A percentile compares a stretch with the other conserved stretches of the same genome.
Evolutionary conservation across 495 filamentous ascomycete species (phyloP).

Genomic region (Aspergillus campestris): DNA sequence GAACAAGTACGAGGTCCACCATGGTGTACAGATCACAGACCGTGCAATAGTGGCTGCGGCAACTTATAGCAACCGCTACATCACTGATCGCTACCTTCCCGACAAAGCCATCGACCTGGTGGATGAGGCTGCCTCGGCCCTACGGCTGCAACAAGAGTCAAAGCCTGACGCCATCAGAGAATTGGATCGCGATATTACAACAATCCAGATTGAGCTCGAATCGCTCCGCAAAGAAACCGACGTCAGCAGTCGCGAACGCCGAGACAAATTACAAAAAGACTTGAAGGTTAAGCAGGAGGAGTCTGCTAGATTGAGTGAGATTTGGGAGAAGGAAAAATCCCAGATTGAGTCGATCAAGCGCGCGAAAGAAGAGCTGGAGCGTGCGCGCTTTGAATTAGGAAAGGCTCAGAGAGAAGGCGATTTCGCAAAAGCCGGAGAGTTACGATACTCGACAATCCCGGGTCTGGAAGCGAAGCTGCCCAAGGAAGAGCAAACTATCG

Average conservation of each 20-base stretch:
- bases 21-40: slow-evolving; percentile 86
- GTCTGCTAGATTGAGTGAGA: slow-evolving; percentile 53
- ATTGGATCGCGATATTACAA: slow-evolving; percentile 90
- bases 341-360: slow-evolving; percentile 81
- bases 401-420: slow-evolving; percentile 84
- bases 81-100: slow-evolving; percentile 89
- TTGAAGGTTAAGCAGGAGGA: slow-evolving; percentile 69
- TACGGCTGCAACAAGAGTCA: slow-evolving; percentile 91
- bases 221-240: slow-evolving; percentile 93
- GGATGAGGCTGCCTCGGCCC: slow-evolving; percentile 86
- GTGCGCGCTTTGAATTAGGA: slow-evolving; percentile 75
- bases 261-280: slow-evolving; percentile 69
- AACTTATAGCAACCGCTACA: slow-evolving; percentile 88
- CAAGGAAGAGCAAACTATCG: slow-evolving; percentile 48
- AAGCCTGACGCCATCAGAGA: slow-evolving; percentile 89
- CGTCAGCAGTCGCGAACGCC: slow-evolving; percentile 75
- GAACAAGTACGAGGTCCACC: slow-evolving; percentile 93
- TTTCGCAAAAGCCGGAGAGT: slow-evolving; percentile 78
- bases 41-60: slow-evolving; percentile 87
- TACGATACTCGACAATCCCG: slow-evolving; percentile 82
- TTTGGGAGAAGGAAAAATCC: slow-evolving; percentile 83
- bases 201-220: slow-evolving; percentile 94
- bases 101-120: slow-evolving; percentile 97
- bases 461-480: slow-evolving; percentile 69
- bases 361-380: slow-evolving; percentile 76